Evolutionary conservation across 371 early-diverging fungal genomes (phyloP).

Genomic region (Batrachochytrium dendrobatidis): DNA sequence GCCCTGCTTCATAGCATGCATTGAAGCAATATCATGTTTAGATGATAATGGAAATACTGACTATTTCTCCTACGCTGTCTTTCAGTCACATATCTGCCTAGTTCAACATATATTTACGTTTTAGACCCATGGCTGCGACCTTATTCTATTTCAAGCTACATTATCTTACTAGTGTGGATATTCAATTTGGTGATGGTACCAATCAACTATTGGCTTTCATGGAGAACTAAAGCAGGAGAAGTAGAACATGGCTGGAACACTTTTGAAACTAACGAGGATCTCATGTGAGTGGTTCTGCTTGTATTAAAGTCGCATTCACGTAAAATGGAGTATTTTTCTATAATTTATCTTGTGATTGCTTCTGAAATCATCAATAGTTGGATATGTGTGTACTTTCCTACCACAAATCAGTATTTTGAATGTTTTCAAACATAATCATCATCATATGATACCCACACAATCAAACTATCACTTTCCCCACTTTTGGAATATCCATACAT

Average conservation of each 20-base stretch:
- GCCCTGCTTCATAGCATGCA: no score
- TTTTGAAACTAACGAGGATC: background rate
- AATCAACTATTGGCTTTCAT: background rate
- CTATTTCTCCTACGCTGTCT: no score
- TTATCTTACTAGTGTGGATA: constrained; percentile 7
- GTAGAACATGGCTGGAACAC: background rate
- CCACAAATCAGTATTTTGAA: constrained; percentile 17
- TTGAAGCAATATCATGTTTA: no score
- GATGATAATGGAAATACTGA: no score
- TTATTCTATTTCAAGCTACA: background rate
- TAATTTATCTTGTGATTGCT: no score
- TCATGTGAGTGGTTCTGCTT: background rate
- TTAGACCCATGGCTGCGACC: background rate
- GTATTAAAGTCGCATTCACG: background rate
- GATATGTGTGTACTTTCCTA: background rate
- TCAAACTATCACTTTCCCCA: no score
- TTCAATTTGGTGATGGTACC: background rate
- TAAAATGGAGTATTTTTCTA: no score
- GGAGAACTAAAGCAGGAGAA: background rate
- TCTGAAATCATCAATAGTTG: background rate
- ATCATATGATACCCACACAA: no score
- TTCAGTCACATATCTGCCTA: background rate
- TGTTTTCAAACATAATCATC: no score
- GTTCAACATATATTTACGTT: background rate
- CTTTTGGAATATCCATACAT: no score